Evolutionary conservation across 768 basidiomycete species (phyloP).

Genomic region (Chalciporus sphaerocephalus): DNA sequence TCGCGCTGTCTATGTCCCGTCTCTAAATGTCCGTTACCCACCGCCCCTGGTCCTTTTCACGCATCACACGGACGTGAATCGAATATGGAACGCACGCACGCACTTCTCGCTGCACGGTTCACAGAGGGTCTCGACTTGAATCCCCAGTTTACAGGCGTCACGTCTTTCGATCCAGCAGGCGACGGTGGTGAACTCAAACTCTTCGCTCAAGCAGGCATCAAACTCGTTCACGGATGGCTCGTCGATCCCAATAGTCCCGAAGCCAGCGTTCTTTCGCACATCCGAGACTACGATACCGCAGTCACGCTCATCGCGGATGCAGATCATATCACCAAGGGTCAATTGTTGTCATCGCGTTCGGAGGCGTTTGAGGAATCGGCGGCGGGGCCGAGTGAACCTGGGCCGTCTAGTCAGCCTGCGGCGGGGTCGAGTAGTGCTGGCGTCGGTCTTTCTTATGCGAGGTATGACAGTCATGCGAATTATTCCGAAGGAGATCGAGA

Average conservation of each 20-base stretch:
- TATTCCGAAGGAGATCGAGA: conserved; percentile 52
- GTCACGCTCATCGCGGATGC: conserved; percentile 75
- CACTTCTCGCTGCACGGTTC: too few species aligned
- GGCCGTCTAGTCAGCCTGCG: conserved; percentile 8
- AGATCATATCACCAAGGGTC: conserved; percentile 65
- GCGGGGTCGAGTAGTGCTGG: conserved; percentile 6
- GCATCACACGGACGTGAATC: too few species aligned
- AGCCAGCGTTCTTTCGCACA: conserved; percentile 45
- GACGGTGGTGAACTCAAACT: conserved; percentile 77
- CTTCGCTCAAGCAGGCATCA: conserved; percentile 77
- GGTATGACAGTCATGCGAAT: conserved; percentile 10
- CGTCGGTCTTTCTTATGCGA: not conserved
- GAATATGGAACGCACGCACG: too few species aligned
- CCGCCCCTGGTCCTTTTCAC: too few species aligned
- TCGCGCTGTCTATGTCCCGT: conserved; percentile 1
- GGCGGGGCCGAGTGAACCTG: conserved; percentile 23
- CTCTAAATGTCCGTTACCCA: too few species aligned
- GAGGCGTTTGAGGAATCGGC: conserved; percentile 26
- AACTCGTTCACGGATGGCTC: conserved; percentile 84
- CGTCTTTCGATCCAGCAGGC: conserved; percentile 61
- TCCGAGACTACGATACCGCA: conserved; percentile 69
- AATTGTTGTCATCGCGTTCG: conserved; percentile 43
- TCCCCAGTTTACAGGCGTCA: conserved; percentile 69
- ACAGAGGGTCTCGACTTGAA: conserved; percentile 90
- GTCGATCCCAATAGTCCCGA: conserved; percentile 48